Evolutionary conservation across 2,329 filamentous ascomycete genomes (phyloP).

Genomic region (Penicillium sp.): DNA sequence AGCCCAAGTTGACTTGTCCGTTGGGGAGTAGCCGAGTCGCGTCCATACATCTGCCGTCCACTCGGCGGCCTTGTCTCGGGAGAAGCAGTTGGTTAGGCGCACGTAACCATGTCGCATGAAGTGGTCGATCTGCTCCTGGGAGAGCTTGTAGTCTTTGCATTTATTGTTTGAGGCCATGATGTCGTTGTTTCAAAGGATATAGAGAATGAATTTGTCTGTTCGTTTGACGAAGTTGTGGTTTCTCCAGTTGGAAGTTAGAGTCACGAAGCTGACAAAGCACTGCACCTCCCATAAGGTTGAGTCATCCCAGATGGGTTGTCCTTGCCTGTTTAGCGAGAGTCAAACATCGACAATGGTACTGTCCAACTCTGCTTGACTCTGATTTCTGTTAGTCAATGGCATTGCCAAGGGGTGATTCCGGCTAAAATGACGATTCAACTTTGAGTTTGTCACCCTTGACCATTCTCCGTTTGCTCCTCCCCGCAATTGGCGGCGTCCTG

Average conservation of each 20-base stretch:
- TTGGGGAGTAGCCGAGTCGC: constrained; percentile 67
- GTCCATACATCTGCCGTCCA: constrained; percentile 64
- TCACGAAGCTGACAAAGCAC: constrained; percentile 9
- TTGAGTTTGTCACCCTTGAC: neutral
- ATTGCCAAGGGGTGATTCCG: constrained; percentile 10
- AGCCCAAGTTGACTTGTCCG: constrained; percentile 70
- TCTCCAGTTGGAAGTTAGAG: neutral
- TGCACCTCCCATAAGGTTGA: neutral
- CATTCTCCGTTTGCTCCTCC: neutral
- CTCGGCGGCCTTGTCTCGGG: constrained; percentile 53
- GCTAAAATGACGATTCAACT: constrained; percentile 11
- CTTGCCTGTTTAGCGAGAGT: neutral
- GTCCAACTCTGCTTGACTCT: neutral
- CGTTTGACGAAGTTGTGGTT: neutral
- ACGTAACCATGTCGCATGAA: constrained; percentile 64
- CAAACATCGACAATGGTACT: neutral
- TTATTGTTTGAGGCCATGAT: constrained; percentile 8
- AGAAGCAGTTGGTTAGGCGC: constrained; percentile 60
- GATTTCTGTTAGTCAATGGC: neutral
- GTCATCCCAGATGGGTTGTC: neutral
- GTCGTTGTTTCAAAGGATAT: neutral
- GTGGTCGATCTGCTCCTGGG: constrained; percentile 56
- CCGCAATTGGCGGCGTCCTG: constrained; percentile 9
- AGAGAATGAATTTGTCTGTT: neutral
- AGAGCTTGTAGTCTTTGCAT: constrained; percentile 38